Evolutionary conservation across 768 basidiomycete species (phyloP).

Genomic region (Leccinum sublutescens): DNA sequence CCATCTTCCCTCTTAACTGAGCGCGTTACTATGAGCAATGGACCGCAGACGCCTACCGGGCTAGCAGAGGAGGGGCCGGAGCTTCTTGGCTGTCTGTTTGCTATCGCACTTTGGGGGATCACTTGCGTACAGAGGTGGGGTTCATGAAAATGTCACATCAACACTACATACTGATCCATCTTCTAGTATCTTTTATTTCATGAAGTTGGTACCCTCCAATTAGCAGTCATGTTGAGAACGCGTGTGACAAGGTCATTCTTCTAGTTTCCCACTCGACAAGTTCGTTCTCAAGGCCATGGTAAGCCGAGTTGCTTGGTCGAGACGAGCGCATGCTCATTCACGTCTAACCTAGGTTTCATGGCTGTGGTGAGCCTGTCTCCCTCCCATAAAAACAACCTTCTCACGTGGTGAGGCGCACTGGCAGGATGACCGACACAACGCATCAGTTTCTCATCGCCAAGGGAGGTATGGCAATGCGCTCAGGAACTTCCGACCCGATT

Average conservation of each 20-base stretch:
- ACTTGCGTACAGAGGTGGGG: slow-evolving; percentile 24
- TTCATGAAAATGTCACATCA: neutral
- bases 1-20: neutral
- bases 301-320: neutral
- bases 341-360: slow-evolving; percentile 11
- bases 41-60: neutral
- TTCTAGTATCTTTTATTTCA: slow-evolving; percentile 18
- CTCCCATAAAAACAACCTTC: neutral
- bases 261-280: slow-evolving; percentile 10
- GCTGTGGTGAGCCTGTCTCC: slow-evolving; percentile 11
- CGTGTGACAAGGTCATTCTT: neutral
- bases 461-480: slow-evolving; percentile 13
- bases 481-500: neutral
- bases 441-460: slow-evolving; percentile 18
- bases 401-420: slow-evolving; percentile 3
- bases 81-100: slow-evolving; percentile 15
- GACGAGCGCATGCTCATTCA: neutral
- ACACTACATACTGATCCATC: neutral
- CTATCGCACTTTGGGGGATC: slow-evolving; percentile 26
- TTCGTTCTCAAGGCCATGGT: slow-evolving; percentile 12
- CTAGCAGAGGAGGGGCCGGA: slow-evolving; percentile 13
- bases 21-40: neutral
- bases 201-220: slow-evolving; percentile 11
- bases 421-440: slow-evolving; percentile 12
- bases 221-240: neutral